A percentile compares a stretch with the other conserved stretches of the same genome.
Conservation (phyloP, 305 asterid species). For the Ajuga reptans region DNA sequence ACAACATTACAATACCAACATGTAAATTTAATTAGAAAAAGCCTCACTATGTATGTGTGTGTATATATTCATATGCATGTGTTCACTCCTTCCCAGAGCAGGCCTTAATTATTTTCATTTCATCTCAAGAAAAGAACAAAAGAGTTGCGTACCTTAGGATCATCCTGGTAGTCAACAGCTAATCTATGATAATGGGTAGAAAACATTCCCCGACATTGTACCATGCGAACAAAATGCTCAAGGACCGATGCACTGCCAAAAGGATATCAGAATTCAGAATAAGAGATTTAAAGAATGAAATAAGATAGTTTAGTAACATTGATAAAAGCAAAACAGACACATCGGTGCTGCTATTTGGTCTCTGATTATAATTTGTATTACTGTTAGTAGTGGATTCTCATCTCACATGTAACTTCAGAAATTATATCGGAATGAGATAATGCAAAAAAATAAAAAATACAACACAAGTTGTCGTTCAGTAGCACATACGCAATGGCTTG, state of each 20-base stretch:
- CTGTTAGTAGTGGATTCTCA: no score
- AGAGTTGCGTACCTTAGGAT: slow-evolving; percentile 56
- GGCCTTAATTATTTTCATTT: background rate
- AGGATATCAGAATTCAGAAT: slow-evolving; percentile 18
- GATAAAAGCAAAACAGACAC: slow-evolving; percentile 15
- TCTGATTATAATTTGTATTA: no score
- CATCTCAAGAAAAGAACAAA: background rate
- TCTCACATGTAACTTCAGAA: no score
- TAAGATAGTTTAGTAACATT: background rate
- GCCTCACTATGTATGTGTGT: no score
- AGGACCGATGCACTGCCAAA: slow-evolving; percentile 83
- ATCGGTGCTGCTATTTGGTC: background rate
- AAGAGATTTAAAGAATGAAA: slow-evolving; percentile 12
- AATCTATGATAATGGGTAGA: slow-evolving; percentile 94
- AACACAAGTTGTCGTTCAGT: slow-evolving; percentile 7
- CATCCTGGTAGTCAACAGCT: slow-evolving; percentile 64
- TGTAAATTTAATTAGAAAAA: background rate
- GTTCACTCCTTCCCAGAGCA: background rate
- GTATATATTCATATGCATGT: background rate
- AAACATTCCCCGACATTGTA: slow-evolving; percentile 92
- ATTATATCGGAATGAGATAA: background rate
- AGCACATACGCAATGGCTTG: slow-evolving; percentile 95
- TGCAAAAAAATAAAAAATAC: background rate
- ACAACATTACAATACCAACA: background rate
- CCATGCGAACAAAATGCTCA: slow-evolving; percentile 70